Evolutionary conservation across 805 yeast species (phyloP).

Genomic region (Isabelozyma rhagii): DNA sequence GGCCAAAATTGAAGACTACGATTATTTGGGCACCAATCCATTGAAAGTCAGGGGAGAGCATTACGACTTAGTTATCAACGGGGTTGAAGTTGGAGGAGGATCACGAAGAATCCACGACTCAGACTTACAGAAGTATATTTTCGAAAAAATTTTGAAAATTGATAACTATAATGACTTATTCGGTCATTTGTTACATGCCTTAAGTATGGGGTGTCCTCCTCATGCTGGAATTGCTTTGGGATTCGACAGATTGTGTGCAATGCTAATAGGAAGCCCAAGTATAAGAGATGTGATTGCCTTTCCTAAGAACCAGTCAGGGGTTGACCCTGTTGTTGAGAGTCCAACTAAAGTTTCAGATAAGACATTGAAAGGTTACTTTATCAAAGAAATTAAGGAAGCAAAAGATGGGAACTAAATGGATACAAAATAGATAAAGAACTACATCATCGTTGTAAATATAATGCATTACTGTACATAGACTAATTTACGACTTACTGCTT

Average conservation of each 20-base stretch:
- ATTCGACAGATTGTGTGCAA: constrained; percentile 88
- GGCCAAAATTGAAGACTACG: constrained; percentile 72
- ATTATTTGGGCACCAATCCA: constrained; percentile 51
- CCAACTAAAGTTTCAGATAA: constrained; percentile 63
- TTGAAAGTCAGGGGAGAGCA: constrained; percentile 80
- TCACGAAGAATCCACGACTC: constrained; percentile 92
- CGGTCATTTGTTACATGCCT: constrained; percentile 81
- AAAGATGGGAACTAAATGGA: constrained; percentile 1
- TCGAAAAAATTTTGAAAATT: constrained; percentile 62
- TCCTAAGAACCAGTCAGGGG: constrained; percentile 88
- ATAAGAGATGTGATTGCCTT: constrained; percentile 94
- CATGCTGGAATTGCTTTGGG: constrained; percentile 98
- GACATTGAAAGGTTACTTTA: constrained; percentile 54
- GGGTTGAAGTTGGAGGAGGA: constrained; percentile 97
- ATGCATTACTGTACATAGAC: neutral
- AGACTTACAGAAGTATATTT: constrained; percentile 67
- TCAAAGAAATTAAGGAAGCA: constrained; percentile 3
- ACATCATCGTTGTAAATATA: neutral
- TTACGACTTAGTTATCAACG: constrained; percentile 90
- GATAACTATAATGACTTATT: constrained; percentile 59
- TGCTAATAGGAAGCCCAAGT: constrained; percentile 72
- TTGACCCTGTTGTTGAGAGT: constrained; percentile 82
- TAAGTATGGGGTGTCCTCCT: constrained; percentile 94
- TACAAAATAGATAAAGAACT: neutral
- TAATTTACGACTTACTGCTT: neutral